A percentile compares a stretch with the other conserved stretches of the same genome.
These are phyloP conservation scores for Clavariopsis aquatica DNA, from an alignment of 495 filamentous ascomycete genomes.

Conservation along the genomic window DNA sequence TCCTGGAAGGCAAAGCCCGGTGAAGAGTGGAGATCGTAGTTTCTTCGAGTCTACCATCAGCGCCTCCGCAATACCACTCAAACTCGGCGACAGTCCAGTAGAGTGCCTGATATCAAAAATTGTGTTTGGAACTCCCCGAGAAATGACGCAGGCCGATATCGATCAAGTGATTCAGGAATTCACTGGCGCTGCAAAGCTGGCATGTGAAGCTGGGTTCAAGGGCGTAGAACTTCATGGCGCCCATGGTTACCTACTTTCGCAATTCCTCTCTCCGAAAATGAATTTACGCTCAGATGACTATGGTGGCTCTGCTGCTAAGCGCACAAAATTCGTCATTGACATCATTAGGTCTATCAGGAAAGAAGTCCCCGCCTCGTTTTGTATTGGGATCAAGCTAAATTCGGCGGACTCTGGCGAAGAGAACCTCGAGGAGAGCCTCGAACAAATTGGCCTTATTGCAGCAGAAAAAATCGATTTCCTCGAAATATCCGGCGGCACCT, in stretches of 20 bases:
- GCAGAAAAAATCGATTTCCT: conserved; percentile 62
- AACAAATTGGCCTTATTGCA: conserved; percentile 55
- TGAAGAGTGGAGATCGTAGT: conserved; percentile 49
- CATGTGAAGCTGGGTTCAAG: conserved; percentile 56
- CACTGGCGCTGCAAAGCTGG: conserved; percentile 51
- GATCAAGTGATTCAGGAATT: conserved; percentile 51
- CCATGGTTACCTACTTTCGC: conserved; percentile 59
- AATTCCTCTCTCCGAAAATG: conserved; percentile 31
- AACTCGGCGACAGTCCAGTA: conserved; percentile 46
- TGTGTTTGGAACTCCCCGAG: conserved; percentile 49
- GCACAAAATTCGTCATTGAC: conserved; percentile 53
- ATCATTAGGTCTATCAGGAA: conserved; percentile 49
- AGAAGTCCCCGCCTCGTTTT: conserved; percentile 53
- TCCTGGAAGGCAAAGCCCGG: conserved; percentile 58
- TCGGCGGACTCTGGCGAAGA: conserved; percentile 55
- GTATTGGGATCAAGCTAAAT: conserved; percentile 64
- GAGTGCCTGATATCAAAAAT: conserved; percentile 44
- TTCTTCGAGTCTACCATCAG: conserved; percentile 52
- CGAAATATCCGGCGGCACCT: conserved; percentile 62
- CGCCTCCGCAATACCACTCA: conserved; percentile 50
- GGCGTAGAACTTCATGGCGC: conserved; percentile 60
- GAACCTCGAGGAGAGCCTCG: conserved; percentile 53
- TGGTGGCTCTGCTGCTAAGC: conserved; percentile 51
- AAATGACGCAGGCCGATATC: conserved; percentile 56
- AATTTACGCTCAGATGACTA: conserved; percentile 54